These are phyloP conservation scores for Saraca asoca DNA, from an alignment of 331 rosid genomes.

Conservation along the genomic window DNA sequence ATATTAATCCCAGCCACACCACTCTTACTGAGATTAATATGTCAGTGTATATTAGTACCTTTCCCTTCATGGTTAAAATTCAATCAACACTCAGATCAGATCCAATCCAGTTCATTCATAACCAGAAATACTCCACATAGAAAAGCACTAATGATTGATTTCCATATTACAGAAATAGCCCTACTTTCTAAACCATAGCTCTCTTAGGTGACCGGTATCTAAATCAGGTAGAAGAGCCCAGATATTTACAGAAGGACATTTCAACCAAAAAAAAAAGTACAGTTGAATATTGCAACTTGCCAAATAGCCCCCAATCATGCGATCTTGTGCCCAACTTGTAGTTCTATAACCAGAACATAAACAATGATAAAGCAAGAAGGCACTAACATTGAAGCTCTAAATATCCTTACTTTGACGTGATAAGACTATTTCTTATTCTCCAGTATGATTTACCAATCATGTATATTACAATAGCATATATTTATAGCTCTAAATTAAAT, in stretches of 20 bases:
- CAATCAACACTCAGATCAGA: constrained; percentile 14
- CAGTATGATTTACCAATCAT: background rate
- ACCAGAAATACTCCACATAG: background rate
- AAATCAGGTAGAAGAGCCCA: background rate
- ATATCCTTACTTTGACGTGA: background rate
- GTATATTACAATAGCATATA: background rate
- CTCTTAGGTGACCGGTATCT: background rate
- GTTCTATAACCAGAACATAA: background rate
- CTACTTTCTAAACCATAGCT: constrained; percentile 3
- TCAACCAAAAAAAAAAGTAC: too few species aligned
- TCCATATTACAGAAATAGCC: background rate
- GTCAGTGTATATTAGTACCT: too few species aligned
- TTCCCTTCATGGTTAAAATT: background rate
- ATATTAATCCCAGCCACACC: too few species aligned
- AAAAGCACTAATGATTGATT: background rate
- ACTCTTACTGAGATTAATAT: too few species aligned
- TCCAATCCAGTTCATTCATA: constrained; percentile 18
- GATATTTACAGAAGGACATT: too few species aligned
- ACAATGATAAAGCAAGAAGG: background rate
- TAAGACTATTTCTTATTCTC: background rate
- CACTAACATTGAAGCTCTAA: background rate
- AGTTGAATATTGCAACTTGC: background rate
- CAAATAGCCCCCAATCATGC: background rate
- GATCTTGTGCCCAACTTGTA: background rate
- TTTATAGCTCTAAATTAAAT: background rate